Percentiles rank a stretch among this genome's conserved stretches.
These are phyloP conservation scores for Aspergillus biplanus DNA, from an alignment of 495 filamentous ascomycete genomes.

Conservation along the genomic window DNA sequence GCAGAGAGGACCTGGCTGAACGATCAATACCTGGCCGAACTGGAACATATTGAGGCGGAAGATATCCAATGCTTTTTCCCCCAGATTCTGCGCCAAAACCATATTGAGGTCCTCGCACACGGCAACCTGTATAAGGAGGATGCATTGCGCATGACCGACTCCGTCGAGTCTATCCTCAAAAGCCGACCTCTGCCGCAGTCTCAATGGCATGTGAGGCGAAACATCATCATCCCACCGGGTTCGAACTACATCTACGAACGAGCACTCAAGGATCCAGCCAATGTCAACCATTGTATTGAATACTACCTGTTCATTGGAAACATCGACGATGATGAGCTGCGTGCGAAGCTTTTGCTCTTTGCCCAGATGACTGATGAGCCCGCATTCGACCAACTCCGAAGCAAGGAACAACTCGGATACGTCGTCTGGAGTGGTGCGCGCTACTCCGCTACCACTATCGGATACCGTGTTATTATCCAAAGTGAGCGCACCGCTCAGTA, in stretches of 20 bases:
- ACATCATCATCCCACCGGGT: constrained; percentile 75
- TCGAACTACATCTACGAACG: constrained; percentile 82
- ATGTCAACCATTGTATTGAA: constrained; percentile 97
- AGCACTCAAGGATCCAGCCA: constrained; percentile 81
- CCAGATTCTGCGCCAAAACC: constrained; percentile 77
- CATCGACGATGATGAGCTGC: constrained; percentile 63
- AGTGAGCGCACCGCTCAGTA: constrained; percentile 84
- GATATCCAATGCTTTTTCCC: constrained; percentile 79
- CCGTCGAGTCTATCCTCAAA: constrained; percentile 78
- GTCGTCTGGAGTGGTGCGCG: constrained; percentile 85
- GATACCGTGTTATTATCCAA: constrained; percentile 91
- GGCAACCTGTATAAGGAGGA: constrained; percentile 98
- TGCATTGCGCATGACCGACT: constrained; percentile 80
- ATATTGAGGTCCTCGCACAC: constrained; percentile 86
- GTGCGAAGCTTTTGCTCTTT: constrained; percentile 79
- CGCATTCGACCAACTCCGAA: constrained; percentile 89
- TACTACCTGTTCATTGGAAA: constrained; percentile 83
- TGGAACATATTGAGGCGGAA: constrained; percentile 71
- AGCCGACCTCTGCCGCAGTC: constrained; percentile 72
- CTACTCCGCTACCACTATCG: constrained; percentile 70
- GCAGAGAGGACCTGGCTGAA: constrained; percentile 77
- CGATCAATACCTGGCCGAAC: constrained; percentile 78
- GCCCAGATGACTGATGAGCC: constrained; percentile 94
- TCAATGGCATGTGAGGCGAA: constrained; percentile 80
- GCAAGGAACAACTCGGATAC: constrained; percentile 97